These are phyloP conservation scores for Termitomyces sp. DNA, from an alignment of 768 basidiomycete genomes.

Conservation along the genomic window DNA sequence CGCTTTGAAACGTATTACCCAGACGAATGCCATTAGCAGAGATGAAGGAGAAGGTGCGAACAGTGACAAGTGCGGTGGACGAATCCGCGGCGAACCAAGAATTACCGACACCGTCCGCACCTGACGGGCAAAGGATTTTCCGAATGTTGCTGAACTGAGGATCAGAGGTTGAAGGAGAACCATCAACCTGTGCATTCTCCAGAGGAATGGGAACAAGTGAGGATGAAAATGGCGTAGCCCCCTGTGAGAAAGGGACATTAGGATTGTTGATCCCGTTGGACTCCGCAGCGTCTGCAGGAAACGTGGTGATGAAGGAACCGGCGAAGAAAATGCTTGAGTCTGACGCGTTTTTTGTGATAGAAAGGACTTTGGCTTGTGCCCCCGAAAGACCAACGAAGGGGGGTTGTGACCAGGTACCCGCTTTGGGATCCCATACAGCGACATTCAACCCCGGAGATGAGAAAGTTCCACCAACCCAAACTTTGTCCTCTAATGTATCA, in stretches of 20 bases:
- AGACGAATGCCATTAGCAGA: conserved; percentile 78
- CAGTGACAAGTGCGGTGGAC: conserved; percentile 65
- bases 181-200: conserved; percentile 46
- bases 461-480: conserved; percentile 81
- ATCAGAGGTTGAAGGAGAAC: conserved; percentile 57
- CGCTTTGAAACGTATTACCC: conserved; percentile 82
- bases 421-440: conserved; percentile 63
- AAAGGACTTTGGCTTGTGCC: conserved; percentile 57
- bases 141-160: conserved; percentile 56
- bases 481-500: conserved; percentile 53
- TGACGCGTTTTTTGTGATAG: conserved; percentile 72
- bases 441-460: conserved; percentile 61
- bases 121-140: conserved; percentile 81
- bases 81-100: conserved; percentile 83
- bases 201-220: conserved; percentile 83
- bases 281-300: conserved; percentile 41
- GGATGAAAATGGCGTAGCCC: conserved; percentile 82
- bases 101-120: conserved; percentile 70
- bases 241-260: conserved; percentile 75
- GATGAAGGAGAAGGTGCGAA: conserved; percentile 69
- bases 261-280: conserved; percentile 74
- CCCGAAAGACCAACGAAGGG: conserved; percentile 82
- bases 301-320: conserved; percentile 81
- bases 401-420: conserved; percentile 66
- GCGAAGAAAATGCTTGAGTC: conserved; percentile 76